Conservation (phyloP, 129 eudicot genomes). For the Arctium lappa region DNA sequence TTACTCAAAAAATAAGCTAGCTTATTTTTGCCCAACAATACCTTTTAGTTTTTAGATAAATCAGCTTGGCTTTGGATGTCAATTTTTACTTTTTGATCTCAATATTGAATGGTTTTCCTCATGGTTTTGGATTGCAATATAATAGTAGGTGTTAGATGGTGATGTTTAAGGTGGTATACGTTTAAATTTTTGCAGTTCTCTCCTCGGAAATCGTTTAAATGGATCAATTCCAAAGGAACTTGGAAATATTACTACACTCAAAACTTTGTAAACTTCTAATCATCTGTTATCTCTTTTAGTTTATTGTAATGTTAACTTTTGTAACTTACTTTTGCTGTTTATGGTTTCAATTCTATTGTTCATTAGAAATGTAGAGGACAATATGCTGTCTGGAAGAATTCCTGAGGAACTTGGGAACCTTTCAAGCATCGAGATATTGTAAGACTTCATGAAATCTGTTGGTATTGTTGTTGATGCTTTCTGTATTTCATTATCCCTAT, state of each 20-base stretch:
- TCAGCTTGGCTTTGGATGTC: too few species aligned
- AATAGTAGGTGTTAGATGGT: background rate
- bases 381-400: slow-evolving; percentile 54
- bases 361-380: slow-evolving; percentile 52
- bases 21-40: too few species aligned
- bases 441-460: slow-evolving; percentile 19
- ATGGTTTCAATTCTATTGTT: slow-evolving; percentile 1
- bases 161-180: background rate
- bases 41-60: too few species aligned
- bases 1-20: too few species aligned
- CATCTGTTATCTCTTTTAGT: background rate
- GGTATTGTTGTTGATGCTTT: background rate
- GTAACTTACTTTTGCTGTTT: background rate
- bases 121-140: too few species aligned
- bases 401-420: slow-evolving; percentile 62
- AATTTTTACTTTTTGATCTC: too few species aligned
- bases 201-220: slow-evolving; percentile 51
- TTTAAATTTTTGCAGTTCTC: slow-evolving; percentile 39
- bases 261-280: slow-evolving; percentile 34
- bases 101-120: too few species aligned
- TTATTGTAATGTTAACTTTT: background rate
- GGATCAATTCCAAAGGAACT: slow-evolving; percentile 66
- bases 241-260: slow-evolving; percentile 59
- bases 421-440: slow-evolving; percentile 49
- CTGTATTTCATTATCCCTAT: background rate